Evolutionary conservation across 495 filamentous ascomycete genomes (phyloP).

Genomic region (Friedmanniomyces simplex): DNA sequence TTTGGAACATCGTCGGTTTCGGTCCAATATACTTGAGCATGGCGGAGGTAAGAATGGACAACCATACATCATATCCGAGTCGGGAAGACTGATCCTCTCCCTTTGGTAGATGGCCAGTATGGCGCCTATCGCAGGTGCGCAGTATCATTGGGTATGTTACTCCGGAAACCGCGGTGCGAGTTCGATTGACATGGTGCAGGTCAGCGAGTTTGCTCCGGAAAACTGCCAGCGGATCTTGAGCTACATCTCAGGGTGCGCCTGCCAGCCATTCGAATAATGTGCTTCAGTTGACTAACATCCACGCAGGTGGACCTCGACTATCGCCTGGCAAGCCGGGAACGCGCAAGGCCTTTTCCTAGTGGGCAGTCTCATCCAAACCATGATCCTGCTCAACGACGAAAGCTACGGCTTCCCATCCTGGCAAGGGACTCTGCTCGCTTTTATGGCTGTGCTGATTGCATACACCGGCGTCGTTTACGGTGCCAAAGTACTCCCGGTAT

Average conservation of each 20-base stretch:
- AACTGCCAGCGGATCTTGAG: conserved; percentile 7
- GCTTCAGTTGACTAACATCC: neutral
- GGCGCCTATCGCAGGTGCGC: conserved; percentile 8
- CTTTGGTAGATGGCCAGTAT: conserved; percentile 8
- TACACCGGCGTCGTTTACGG: conserved; percentile 35
- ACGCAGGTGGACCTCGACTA: neutral
- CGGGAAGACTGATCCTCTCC: neutral
- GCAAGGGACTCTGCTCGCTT: conserved; percentile 45
- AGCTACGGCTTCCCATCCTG: conserved; percentile 34
- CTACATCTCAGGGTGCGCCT: conserved; percentile 13
- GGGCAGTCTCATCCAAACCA: conserved; percentile 32
- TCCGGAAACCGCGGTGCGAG: neutral
- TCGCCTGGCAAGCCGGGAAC: conserved; percentile 7
- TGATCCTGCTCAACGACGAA: conserved; percentile 32
- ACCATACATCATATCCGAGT: too few relatives aligned
- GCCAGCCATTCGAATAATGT: neutral
- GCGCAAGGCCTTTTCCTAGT: conserved; percentile 33
- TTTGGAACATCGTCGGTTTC: conserved; percentile 2
- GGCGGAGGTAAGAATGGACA: neutral
- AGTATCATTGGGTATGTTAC: conserved; percentile 1
- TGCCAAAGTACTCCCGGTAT: conserved; percentile 35
- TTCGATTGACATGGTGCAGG: neutral
- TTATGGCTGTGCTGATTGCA: conserved; percentile 15
- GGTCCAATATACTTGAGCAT: conserved; percentile 2
- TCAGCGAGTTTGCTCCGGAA: conserved; percentile 8